Conservation (phyloP, 2,329 filamentous ascomycete genomes). For the Nothophaeocryptopus gaeumannii region DNA sequence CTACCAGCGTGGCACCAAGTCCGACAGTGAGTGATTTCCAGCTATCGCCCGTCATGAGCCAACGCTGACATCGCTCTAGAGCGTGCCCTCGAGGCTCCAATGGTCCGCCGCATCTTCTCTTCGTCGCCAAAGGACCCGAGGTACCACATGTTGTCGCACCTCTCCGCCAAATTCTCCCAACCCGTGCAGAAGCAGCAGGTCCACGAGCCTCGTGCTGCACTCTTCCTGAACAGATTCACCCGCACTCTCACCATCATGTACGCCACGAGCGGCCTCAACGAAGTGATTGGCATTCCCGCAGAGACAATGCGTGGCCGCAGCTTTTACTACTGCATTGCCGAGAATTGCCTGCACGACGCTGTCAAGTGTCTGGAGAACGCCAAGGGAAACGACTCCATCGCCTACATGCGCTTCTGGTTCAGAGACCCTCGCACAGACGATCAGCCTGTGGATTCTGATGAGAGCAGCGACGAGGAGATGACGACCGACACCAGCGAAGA, state of each 20-base stretch:
- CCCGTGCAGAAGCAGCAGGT: conserved; percentile 52
- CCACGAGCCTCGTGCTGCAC: conserved; percentile 76
- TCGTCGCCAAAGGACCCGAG: conserved; percentile 78
- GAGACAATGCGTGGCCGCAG: conserved; percentile 70
- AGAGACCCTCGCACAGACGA: conserved; percentile 64
- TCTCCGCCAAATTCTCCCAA: conserved; percentile 73
- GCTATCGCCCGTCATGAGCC: neutral
- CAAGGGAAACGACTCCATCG: conserved; percentile 87
- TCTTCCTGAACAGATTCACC: conserved; percentile 85
- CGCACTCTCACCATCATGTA: conserved; percentile 82
- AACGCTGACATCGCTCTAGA: conserved; percentile 50
- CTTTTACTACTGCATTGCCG: conserved; percentile 83
- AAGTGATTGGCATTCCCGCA: conserved; percentile 71
- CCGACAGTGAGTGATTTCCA: conserved; percentile 62
- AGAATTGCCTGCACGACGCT: conserved; percentile 72
- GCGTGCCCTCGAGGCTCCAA: conserved; percentile 71
- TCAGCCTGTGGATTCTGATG: conserved; percentile 34
- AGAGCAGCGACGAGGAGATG: conserved; percentile 45
- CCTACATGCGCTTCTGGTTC: conserved; percentile 83
- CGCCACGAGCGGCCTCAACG: conserved; percentile 70
- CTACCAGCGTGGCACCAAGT: conserved; percentile 66
- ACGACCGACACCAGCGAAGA: conserved; percentile 50
- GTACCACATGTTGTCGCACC: conserved; percentile 84
- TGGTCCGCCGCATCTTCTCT: conserved; percentile 75
- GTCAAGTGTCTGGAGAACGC: conserved; percentile 77